phyloP scores from a whole-genome alignment of 306 rosid species.

The Cercis canadensis region DNA sequence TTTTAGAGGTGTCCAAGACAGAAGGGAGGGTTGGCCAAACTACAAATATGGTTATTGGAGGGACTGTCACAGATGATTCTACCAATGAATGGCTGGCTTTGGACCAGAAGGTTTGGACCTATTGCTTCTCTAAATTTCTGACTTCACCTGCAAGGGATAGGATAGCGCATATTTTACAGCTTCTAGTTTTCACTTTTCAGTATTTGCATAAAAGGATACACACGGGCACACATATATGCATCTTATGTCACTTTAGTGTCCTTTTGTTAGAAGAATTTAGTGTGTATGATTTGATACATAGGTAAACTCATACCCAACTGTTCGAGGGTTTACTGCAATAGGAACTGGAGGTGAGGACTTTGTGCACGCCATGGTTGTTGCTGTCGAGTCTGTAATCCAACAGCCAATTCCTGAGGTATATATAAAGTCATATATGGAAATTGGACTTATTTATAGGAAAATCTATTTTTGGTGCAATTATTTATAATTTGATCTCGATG shows the following conservation, averaged over 20 bases:
- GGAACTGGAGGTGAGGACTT: conserved; percentile 95
- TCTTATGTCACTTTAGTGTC: conserved; percentile 8
- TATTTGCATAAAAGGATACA: not conserved
- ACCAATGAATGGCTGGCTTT: conserved; percentile 86
- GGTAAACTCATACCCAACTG: conserved; percentile 96
- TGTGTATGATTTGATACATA: conserved; percentile 30
- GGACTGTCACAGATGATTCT: conserved; percentile 91
- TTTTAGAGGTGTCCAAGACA: conserved; percentile 88
- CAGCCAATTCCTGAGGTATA: conserved; percentile 82
- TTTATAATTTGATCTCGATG: not conserved
- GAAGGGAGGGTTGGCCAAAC: conserved; percentile 99
- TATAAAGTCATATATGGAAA: not conserved
- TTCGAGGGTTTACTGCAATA: conserved; percentile 91
- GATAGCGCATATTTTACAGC: too few species aligned
- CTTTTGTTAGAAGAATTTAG: not conserved
- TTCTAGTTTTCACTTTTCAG: too few species aligned
- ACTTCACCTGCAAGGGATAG: not conserved
- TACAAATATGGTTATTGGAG: conserved; percentile 95
- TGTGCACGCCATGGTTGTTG: conserved; percentile 91
- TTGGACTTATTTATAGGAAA: too few species aligned
- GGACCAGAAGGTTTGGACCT: conserved; percentile 80
- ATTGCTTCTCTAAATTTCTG: not conserved
- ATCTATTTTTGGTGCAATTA: too few species aligned
- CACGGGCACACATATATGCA: not conserved
- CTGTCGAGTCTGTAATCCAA: conserved; percentile 86